A percentile compares a stretch with the other conserved stretches of the same genome.
Evolutionary conservation across 495 filamentous ascomycete genomes (phyloP).

Genomic region (Penicillium atrosanguineum): DNA sequence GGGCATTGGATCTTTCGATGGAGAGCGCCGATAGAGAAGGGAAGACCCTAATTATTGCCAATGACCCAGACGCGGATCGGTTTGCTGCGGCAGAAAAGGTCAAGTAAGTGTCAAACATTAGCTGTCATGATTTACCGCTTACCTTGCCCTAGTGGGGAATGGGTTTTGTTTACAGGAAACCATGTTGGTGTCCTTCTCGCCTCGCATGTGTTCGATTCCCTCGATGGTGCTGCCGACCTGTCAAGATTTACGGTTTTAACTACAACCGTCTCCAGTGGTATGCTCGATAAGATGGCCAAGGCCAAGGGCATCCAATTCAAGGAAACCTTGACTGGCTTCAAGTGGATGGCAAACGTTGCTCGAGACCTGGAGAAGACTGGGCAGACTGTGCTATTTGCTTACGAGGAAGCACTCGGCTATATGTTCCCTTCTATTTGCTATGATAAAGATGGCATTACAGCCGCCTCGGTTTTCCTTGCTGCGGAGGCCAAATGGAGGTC

Average conservation of each 20-base stretch:
- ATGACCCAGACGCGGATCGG: constrained; percentile 72
- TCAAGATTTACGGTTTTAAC: constrained; percentile 53
- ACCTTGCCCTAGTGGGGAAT: constrained; percentile 36
- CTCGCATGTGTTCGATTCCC: constrained; percentile 53
- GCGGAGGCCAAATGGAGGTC: constrained; percentile 53
- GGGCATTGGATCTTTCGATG: constrained; percentile 64
- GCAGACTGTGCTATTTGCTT: constrained; percentile 58
- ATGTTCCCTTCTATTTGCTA: constrained; percentile 66
- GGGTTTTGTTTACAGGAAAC: constrained; percentile 68
- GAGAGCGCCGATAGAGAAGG: constrained; percentile 48
- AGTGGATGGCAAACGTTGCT: constrained; percentile 62
- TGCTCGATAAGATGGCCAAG: constrained; percentile 60
- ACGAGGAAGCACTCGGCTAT: constrained; percentile 73
- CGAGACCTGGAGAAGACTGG: constrained; percentile 43
- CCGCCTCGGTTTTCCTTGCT: constrained; percentile 61
- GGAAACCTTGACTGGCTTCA: constrained; percentile 73
- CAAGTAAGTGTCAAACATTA: constrained; percentile 26
- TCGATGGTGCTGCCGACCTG: constrained; percentile 21
- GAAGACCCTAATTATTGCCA: constrained; percentile 58
- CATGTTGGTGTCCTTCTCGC: constrained; percentile 65
- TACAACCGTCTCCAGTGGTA: constrained; percentile 64
- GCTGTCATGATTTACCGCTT: neutral
- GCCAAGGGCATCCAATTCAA: constrained; percentile 55
- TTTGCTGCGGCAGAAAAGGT: constrained; percentile 65
- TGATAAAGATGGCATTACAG: constrained; percentile 71